Evolutionary conservation across 805 yeast species (phyloP).

Genomic region (Starmerella bacillaris): DNA sequence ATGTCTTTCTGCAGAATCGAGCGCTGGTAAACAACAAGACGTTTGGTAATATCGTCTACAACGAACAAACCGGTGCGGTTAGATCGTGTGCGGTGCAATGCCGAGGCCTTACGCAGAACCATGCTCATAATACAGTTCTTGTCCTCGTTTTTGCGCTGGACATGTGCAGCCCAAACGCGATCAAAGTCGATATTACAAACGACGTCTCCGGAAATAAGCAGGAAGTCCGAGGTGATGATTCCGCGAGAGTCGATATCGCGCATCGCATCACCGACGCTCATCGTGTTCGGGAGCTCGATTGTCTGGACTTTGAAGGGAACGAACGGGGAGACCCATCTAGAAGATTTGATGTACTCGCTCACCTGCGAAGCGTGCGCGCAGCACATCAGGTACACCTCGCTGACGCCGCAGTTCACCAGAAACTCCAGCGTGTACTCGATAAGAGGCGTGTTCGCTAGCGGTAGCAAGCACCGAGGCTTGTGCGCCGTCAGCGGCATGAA

Average conservation of each 20-base stretch:
- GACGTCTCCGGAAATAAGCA: constrained; percentile 83
- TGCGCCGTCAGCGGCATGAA: constrained; percentile 82
- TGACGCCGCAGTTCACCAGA: constrained; percentile 74
- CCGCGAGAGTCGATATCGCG: constrained; percentile 87
- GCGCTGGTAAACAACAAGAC: constrained; percentile 72
- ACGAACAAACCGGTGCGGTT: constrained; percentile 58
- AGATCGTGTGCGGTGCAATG: constrained; percentile 71
- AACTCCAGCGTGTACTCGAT: constrained; percentile 91
- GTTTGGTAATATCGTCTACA: constrained; percentile 50
- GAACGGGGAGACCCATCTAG: constrained; percentile 28
- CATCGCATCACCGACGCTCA: constrained; percentile 95
- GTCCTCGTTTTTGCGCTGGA: constrained; percentile 50
- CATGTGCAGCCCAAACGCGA: constrained; percentile 56
- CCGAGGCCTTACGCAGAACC: constrained; percentile 74
- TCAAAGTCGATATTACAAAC: constrained; percentile 77
- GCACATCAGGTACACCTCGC: constrained; percentile 79
- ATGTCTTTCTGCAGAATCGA: constrained; percentile 28
- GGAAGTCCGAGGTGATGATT: constrained; percentile 71
- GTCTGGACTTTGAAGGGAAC: constrained; percentile 72
- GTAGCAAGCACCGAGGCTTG: constrained; percentile 77
- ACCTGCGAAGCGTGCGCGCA: constrained; percentile 81
- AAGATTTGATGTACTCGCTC: constrained; percentile 51
- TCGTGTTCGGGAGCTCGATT: constrained; percentile 64
- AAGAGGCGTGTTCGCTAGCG: constrained; percentile 82
- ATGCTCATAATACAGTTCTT: constrained; percentile 87